Evolutionary conservation across 352 stramenopile genomes (phyloP).

Genomic region (Phytophthora meadii): DNA sequence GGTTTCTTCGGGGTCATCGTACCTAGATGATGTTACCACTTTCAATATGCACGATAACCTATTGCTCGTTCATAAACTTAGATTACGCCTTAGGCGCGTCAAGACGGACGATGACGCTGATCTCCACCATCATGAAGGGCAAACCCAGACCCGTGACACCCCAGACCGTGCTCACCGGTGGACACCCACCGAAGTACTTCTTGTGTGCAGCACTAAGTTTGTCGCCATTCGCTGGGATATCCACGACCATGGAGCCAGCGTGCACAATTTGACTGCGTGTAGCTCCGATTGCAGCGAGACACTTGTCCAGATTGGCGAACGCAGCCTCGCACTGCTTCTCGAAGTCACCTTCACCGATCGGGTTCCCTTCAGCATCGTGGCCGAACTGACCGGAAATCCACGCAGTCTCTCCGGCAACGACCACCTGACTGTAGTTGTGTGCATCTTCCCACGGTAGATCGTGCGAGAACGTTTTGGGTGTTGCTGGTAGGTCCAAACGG

Average conservation of each 20-base stretch:
- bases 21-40: no score
- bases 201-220: slow-evolving; percentile 7
- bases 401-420: slow-evolving; percentile 5
- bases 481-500: slow-evolving; percentile 5
- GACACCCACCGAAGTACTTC: slow-evolving; percentile 3
- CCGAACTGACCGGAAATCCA: slow-evolving; percentile 12
- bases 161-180: slow-evolving; percentile 4
- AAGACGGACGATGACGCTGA: slow-evolving; percentile 4
- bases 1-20: no score
- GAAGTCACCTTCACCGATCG: slow-evolving; percentile 1
- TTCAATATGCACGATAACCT: no score
- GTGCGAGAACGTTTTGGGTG: slow-evolving; percentile 2
- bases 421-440: slow-evolving; percentile 5
- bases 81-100: slow-evolving; percentile 1
- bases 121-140: slow-evolving; percentile 10
- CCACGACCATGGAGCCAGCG: background rate
- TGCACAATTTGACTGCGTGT: slow-evolving; percentile 6
- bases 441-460: slow-evolving; percentile 6
- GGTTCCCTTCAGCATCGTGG: slow-evolving; percentile 4
- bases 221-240: background rate
- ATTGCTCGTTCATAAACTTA: no score
- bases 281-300: slow-evolving; percentile 3
- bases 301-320: slow-evolving; percentile 13
- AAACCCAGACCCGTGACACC: slow-evolving; percentile 1
- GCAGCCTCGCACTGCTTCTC: slow-evolving; percentile 5